Percentiles rank a stretch among this genome's conserved stretches.
Conservation (phyloP, 2,329 filamentous ascomycete species). For the Plenodomus lindquistii region DNA sequence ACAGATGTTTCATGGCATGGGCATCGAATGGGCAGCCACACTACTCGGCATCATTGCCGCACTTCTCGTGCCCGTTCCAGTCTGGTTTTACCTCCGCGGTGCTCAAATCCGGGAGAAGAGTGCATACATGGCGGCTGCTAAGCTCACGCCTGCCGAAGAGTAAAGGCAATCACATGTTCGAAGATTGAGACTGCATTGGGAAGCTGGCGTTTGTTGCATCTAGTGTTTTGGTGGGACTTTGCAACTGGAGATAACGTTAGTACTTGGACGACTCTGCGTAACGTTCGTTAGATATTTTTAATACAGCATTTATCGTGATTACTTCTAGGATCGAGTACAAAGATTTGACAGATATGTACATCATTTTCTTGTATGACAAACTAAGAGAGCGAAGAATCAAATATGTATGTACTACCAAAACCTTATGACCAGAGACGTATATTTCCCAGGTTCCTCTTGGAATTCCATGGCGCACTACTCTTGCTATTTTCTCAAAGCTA, state of each 20-base stretch:
- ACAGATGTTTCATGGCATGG: slow-evolving; percentile 60
- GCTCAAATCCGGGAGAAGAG: slow-evolving; percentile 51
- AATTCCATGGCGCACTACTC: no score
- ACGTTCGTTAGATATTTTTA: neutral
- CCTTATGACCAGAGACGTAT: no score
- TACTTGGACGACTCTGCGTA: neutral
- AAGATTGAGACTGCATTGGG: neutral
- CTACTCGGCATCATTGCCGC: slow-evolving; percentile 51
- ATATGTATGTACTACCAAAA: no score
- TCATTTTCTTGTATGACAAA: no score
- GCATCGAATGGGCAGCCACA: slow-evolving; percentile 53
- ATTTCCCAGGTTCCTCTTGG: no score
- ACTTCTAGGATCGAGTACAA: no score
- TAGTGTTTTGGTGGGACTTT: neutral
- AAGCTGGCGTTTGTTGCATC: neutral
- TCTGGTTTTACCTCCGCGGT: slow-evolving; percentile 50
- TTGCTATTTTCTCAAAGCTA: no score
- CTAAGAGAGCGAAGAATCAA: no score
- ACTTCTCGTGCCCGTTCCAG: slow-evolving; percentile 50
- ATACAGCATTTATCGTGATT: no score
- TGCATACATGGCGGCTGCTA: slow-evolving; percentile 47
- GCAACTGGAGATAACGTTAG: neutral
- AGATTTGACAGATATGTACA: no score
- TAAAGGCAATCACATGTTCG: neutral
- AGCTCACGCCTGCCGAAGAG: slow-evolving; percentile 1